Evolutionary conservation across 1,284 basidiomycete genomes (phyloP).

Genomic region (Dichomitus squalens): DNA sequence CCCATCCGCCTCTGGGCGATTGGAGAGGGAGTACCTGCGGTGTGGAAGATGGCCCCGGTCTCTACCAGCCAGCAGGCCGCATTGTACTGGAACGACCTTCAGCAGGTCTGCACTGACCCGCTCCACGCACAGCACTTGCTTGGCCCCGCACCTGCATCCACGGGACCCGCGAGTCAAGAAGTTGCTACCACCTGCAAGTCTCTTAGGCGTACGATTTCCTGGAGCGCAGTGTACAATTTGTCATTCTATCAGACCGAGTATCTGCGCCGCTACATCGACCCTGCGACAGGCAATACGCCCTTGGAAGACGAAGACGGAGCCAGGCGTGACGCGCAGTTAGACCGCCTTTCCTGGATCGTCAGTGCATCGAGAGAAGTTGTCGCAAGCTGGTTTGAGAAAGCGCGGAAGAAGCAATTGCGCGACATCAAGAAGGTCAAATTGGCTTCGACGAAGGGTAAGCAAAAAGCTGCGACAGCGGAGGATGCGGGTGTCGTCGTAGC

Average conservation of each 20-base stretch:
- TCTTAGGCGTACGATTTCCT: constrained; percentile 56
- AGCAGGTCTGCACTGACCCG: constrained; percentile 44
- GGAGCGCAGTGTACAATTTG: constrained; percentile 60
- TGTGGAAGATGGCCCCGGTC: constrained; percentile 52
- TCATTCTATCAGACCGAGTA: constrained; percentile 71
- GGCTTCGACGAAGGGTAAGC: constrained; percentile 27
- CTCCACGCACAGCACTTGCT: constrained; percentile 28
- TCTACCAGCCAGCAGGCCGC: constrained; percentile 40
- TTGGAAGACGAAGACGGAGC: constrained; percentile 47
- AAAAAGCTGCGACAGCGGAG: constrained; percentile 55
- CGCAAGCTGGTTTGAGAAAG: constrained; percentile 44
- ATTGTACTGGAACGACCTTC: constrained; percentile 60
- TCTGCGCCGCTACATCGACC: constrained; percentile 52
- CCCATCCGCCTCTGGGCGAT: constrained; percentile 62
- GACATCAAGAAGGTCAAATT: constrained; percentile 46
- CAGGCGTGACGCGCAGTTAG: constrained; percentile 36
- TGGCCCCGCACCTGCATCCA: constrained; percentile 16
- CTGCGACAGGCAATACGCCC: constrained; percentile 47
- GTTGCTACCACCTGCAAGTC: constrained; percentile 38
- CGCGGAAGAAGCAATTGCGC: constrained; percentile 41
- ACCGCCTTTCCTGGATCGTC: constrained; percentile 52
- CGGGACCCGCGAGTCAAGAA: constrained; percentile 8
- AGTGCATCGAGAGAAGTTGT: constrained; percentile 59
- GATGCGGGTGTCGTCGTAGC: constrained; percentile 53
- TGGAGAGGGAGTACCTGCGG: constrained; percentile 52